Conservation (phyloP, 345 rosid species). For the Camelina neglecta region DNA sequence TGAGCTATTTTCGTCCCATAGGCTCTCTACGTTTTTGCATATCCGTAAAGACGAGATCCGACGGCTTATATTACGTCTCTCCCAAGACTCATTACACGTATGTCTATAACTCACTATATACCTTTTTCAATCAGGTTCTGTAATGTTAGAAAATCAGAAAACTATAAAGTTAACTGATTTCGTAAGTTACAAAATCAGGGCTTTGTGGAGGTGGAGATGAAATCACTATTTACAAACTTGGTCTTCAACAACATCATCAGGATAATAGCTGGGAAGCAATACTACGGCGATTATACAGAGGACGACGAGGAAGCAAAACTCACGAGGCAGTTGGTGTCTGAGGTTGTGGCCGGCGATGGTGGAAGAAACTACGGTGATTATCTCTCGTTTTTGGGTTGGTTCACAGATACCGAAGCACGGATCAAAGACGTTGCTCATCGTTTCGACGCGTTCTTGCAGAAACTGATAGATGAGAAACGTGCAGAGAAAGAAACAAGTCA, state of each 20-base stretch:
- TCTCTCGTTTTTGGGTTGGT: constrained; percentile 45
- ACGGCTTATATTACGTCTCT: constrained; percentile 43
- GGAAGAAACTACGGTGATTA: constrained; percentile 38
- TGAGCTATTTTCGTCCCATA: constrained; percentile 50
- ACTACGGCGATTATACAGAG: constrained; percentile 48
- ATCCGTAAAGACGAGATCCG: constrained; percentile 49
- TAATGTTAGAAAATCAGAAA: too few species aligned
- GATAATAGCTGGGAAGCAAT: constrained; percentile 56
- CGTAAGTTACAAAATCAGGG: background rate
- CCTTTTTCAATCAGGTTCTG: background rate
- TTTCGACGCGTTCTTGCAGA: constrained; percentile 51
- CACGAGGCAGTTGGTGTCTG: constrained; percentile 38
- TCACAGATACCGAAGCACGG: constrained; percentile 36
- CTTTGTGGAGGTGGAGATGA: constrained; percentile 51
- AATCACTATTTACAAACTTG: constrained; percentile 47
- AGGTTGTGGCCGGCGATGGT: constrained; percentile 5
- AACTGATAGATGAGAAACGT: constrained; percentile 52
- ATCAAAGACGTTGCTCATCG: constrained; percentile 36
- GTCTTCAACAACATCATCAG: constrained; percentile 53
- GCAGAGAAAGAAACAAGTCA: constrained; percentile 21
- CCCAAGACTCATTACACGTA: constrained; percentile 36
- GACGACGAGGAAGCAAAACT: constrained; percentile 45
- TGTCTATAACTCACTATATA: constrained; percentile 10
- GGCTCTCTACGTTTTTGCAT: constrained; percentile 32
- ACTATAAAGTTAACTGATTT: background rate